A percentile compares a stretch with the other conserved stretches of the same genome.
Evolutionary conservation across 805 yeast species (phyloP).

Genomic region (Ogataea ramenticola): DNA sequence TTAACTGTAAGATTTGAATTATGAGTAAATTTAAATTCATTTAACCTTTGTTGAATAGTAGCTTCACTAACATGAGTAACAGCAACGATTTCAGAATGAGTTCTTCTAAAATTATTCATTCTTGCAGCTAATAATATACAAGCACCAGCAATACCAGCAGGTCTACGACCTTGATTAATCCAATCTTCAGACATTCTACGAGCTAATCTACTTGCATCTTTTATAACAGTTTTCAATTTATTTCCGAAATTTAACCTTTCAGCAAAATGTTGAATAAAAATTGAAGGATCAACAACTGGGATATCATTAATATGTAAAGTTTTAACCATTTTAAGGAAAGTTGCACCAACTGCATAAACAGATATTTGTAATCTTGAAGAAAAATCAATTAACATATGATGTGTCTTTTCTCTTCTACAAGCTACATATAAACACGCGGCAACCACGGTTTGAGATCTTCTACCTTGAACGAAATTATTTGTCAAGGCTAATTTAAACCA

Average conservation of each 20-base stretch:
- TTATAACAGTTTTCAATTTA: conserved; percentile 63
- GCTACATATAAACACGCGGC: conserved; percentile 94
- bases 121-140: conserved; percentile 88
- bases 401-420: conserved; percentile 85
- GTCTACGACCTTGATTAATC: conserved; percentile 95
- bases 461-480: conserved; percentile 92
- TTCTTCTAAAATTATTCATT: conserved; percentile 90
- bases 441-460: conserved; percentile 89
- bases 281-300: conserved; percentile 90
- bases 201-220: conserved; percentile 82
- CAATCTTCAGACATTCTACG: conserved; percentile 91
- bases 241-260: conserved; percentile 79
- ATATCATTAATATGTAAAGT: conserved; percentile 66
- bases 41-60: conserved; percentile 82
- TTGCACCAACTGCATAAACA: conserved; percentile 93
- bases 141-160: conserved; percentile 98
- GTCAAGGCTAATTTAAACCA: conserved; percentile 87
- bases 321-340: conserved; percentile 89
- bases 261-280: conserved; percentile 91
- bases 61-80: conserved; percentile 94
- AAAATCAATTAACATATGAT: conserved; percentile 94
- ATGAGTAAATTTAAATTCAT: conserved; percentile 75
- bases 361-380: conserved; percentile 84
- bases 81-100: conserved; percentile 89
- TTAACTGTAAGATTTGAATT: conserved; percentile 69